phyloP scores from a whole-genome alignment of 768 basidiomycete genomes.

The Paxillus ammoniavirescens region DNA sequence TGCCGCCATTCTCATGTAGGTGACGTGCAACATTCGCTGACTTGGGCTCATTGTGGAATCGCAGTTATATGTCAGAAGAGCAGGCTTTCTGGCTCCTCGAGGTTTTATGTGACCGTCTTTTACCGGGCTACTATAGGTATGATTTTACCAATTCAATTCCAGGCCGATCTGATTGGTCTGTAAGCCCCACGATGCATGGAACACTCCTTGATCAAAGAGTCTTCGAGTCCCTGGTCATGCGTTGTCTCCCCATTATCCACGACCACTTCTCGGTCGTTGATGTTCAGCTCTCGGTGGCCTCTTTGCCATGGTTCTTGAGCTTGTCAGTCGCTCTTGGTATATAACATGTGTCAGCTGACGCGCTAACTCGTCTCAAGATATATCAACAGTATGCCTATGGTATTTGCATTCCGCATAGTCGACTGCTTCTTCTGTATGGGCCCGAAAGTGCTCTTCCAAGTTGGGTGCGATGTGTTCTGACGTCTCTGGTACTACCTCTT shows the following conservation, averaged over 20 bases:
- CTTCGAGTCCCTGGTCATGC: constrained; percentile 89
- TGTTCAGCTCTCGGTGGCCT: constrained; percentile 95
- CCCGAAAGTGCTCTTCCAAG: constrained; percentile 97
- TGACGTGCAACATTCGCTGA: constrained; percentile 1
- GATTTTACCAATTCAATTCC: constrained; percentile 14
- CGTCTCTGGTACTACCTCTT: background rate
- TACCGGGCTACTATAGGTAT: constrained; percentile 97
- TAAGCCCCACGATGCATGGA: constrained; percentile 95
- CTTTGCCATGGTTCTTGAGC: constrained; percentile 97
- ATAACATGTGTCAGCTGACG: background rate
- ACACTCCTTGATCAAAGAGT: constrained; percentile 98
- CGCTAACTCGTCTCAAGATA: constrained; percentile 43
- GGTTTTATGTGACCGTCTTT: constrained; percentile 88
- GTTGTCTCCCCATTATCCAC: constrained; percentile 88
- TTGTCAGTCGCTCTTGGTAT: constrained; percentile 55
- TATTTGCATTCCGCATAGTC: constrained; percentile 96
- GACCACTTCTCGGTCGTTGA: constrained; percentile 90
- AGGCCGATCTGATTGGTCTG: constrained; percentile 2
- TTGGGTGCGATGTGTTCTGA: constrained; percentile 58
- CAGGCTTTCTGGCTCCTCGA: constrained; percentile 97
- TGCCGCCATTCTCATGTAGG: constrained; percentile 90
- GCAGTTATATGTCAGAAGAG: constrained; percentile 97
- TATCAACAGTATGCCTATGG: constrained; percentile 94
- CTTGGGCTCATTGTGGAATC: constrained; percentile 7
- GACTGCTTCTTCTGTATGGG: constrained; percentile 99